Evolutionary conservation across 2,329 filamentous ascomycete genomes (phyloP).

Genomic region (Colletotrichum navitas): DNA sequence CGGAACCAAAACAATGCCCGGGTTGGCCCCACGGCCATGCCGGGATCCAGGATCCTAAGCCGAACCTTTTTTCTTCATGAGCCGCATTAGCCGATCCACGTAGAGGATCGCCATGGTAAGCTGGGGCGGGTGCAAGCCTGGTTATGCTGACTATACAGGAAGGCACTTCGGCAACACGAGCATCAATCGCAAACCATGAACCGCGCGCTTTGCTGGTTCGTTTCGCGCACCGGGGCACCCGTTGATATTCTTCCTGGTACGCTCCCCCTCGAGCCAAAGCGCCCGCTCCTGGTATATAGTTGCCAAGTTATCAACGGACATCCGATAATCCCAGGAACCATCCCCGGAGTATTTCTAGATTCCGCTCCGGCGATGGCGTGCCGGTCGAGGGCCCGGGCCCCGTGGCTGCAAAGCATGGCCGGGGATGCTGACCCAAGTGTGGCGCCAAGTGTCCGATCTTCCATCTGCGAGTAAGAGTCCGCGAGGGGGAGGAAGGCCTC

Average conservation of each 20-base stretch:
- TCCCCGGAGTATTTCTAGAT: neutral
- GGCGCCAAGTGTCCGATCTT: neutral
- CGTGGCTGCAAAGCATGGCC: neutral
- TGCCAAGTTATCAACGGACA: neutral
- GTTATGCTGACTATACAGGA: neutral
- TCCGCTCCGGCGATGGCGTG: neutral
- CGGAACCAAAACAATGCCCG: neutral
- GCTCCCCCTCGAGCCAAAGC: neutral
- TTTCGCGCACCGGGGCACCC: neutral
- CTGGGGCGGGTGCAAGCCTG: neutral
- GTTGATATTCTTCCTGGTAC: neutral
- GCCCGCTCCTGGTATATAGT: conserved; percentile 1
- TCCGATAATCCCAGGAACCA: neutral
- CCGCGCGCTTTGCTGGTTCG: neutral
- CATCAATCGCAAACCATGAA: neutral
- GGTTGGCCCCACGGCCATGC: neutral
- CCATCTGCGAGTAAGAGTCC: neutral
- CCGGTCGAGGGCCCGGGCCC: neutral
- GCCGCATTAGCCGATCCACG: neutral
- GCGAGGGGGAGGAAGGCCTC: neutral
- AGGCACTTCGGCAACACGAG: neutral
- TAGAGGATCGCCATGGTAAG: neutral
- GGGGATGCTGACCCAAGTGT: neutral
- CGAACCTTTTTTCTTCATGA: neutral
- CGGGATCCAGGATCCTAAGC: neutral